Conservation (phyloP, 441 rosid genomes). For the Croton setiger region DNA sequence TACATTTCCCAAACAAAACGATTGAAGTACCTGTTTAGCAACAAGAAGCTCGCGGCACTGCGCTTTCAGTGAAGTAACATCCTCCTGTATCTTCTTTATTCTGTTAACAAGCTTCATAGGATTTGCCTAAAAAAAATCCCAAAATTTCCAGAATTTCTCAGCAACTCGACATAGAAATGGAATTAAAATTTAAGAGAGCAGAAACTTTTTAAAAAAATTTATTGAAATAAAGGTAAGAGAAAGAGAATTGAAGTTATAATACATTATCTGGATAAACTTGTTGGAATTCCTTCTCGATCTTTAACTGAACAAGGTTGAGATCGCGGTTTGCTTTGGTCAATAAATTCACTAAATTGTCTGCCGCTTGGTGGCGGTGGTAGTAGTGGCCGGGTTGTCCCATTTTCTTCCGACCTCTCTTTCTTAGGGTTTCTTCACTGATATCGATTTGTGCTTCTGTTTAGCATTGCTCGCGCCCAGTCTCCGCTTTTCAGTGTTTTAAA, state of each 20-base stretch:
- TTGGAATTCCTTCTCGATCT: slow-evolving; percentile 72
- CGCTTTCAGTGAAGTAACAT: slow-evolving; percentile 49
- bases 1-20: not conserved
- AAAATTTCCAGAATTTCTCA: not conserved
- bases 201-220: not conserved
- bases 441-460: not conserved
- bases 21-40: slow-evolving; percentile 67
- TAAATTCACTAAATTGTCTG: slow-evolving; percentile 50
- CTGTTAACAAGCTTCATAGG: slow-evolving; percentile 70
- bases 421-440: slow-evolving; percentile 10
- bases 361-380: slow-evolving; percentile 42
- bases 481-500: not conserved
- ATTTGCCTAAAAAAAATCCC: slow-evolving; percentile 53
- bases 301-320: slow-evolving; percentile 54
- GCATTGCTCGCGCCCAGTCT: slow-evolving; percentile 10
- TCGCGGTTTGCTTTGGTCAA: slow-evolving; percentile 61
- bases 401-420: slow-evolving; percentile 3
- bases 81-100: slow-evolving; percentile 72
- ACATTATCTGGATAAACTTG: slow-evolving; percentile 70
- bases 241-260: not conserved
- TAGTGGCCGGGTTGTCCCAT: slow-evolving; percentile 41
- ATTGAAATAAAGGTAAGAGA: not conserved
- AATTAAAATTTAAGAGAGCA: not conserved
- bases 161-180: not conserved
- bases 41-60: slow-evolving; percentile 81